phyloP scores from a whole-genome alignment of 2,329 filamentous ascomycete genomes.

The Penicillium glabrum region DNA sequence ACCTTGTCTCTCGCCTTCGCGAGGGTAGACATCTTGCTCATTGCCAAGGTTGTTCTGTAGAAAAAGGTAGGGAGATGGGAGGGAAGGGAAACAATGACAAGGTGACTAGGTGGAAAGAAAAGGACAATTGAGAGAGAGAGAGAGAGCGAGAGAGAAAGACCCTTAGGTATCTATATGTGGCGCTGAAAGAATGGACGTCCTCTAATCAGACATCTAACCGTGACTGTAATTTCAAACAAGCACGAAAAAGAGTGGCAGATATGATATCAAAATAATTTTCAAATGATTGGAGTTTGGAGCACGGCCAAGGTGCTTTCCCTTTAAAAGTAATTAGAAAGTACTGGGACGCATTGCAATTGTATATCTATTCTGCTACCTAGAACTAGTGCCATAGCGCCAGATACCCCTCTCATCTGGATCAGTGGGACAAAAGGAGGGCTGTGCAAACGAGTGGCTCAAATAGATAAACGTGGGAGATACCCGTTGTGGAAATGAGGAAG shows the following conservation, averaged over 20 bases:
- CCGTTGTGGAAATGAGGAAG: not conserved
- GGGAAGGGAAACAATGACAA: too few species aligned
- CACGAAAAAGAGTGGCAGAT: not conserved
- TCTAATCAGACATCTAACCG: not conserved
- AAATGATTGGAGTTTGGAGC: not conserved
- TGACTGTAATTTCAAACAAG: not conserved
- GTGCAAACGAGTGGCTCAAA: not conserved
- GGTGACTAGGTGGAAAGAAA: not conserved
- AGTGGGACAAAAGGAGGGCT: not conserved
- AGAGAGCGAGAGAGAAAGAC: too few species aligned
- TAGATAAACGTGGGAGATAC: not conserved
- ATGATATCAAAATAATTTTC: not conserved
- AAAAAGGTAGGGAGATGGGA: not conserved
- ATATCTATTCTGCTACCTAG: not conserved
- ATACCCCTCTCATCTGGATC: not conserved
- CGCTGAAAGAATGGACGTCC: not conserved
- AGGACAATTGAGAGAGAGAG: not conserved
- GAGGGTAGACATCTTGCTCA: slow-evolving; percentile 2
- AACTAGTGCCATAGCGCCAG: not conserved
- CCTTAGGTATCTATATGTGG: not conserved
- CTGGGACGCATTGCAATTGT: not conserved
- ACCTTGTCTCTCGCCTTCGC: slow-evolving; percentile 14
- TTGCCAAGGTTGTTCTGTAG: not conserved
- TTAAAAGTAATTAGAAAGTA: not conserved
- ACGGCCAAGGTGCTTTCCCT: not conserved